Evolutionary conservation across 768 basidiomycete genomes (phyloP), one percentile per base, ranked within the genome.

Genomic region (Mycena vitilis): DNA sequence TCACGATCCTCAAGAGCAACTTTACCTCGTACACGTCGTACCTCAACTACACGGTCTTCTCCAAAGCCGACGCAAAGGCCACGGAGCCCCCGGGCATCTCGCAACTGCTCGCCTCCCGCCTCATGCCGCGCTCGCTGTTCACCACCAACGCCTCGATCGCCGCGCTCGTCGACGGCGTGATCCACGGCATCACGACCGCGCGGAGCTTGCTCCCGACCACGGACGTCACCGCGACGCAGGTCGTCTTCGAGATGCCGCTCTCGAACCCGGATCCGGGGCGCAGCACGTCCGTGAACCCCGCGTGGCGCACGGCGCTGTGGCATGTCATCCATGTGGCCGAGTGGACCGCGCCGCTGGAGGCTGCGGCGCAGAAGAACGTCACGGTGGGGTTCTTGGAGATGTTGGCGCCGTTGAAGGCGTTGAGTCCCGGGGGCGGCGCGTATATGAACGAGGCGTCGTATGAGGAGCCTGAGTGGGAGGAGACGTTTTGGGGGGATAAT

Each of bases 381-480:
- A 62, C 60, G 60, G 22, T 52, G 60, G 60, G 60, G 60, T 61
- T 61, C 60, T 49, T 61, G 60, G 60, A 61, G 38, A 61, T 62
- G 60, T 54, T 62, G 60, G 51, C 51, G 45, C 60, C 62, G 45
- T 56, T 54, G 62, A 63, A 56, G 62, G 54, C 52, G 53, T 51
- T 56, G 62, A 63, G 44, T 54, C 62, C 62, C 53, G 62, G 53
- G 42, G 54, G 62, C 53, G 62, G 62, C 52, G 62, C 62, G 34
- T 63, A 63, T 63, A 42, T 63, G 62, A 63, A 63, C 47, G 61
- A 63, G 47, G 61, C 61, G 61, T 53, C 51, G 42, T 53, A 54
- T 22, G 52, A 63, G 52, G 70, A 68, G 60, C 66, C 62, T 34
- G 70, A 71, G 53, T 71, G 61, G 62, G 64, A 71, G 58, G 45